Conservation (phyloP, 805 yeast genomes). For the Trichomonascus vanleenenianus region DNA sequence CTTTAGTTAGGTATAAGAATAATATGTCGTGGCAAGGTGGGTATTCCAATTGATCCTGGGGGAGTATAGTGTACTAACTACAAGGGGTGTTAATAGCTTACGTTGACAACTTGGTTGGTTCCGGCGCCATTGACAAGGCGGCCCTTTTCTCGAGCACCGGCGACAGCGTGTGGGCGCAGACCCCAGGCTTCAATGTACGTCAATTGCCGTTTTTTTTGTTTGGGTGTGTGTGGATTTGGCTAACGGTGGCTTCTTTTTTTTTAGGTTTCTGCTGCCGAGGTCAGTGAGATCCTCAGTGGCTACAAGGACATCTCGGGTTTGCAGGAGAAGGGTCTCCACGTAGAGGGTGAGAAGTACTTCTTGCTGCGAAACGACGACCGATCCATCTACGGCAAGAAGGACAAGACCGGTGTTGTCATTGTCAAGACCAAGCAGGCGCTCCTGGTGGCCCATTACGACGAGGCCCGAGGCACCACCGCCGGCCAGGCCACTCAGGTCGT, state of each 20-base stretch:
- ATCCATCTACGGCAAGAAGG: constrained; percentile 87
- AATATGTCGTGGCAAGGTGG: constrained; percentile 30
- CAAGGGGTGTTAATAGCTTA: constrained; percentile 65
- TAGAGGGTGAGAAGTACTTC: constrained; percentile 81
- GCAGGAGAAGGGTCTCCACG: constrained; percentile 80
- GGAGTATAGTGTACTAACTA: neutral
- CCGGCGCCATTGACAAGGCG: constrained; percentile 86
- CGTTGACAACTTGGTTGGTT: constrained; percentile 84
- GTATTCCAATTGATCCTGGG: constrained; percentile 4
- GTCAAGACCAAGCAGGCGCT: constrained; percentile 94
- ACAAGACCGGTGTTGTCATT: constrained; percentile 78
- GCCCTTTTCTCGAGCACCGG: constrained; percentile 93
- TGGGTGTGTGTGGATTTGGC: constrained; percentile 9
- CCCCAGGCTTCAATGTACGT: constrained; percentile 47
- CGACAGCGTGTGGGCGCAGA: constrained; percentile 87
- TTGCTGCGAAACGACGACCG: constrained; percentile 84
- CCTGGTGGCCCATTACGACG: constrained; percentile 88
- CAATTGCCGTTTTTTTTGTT: neutral
- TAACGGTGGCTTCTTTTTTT: neutral
- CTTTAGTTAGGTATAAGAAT: neutral
- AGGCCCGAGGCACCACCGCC: constrained; percentile 63
- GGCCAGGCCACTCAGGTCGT: constrained; percentile 94
- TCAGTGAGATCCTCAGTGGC: constrained; percentile 66
- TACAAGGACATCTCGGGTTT: constrained; percentile 70
- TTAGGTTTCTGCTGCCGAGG: constrained; percentile 57